Evolutionary conservation across 805 yeast genomes (phyloP).

Genomic region (Scheffersomyces stipitis): DNA sequence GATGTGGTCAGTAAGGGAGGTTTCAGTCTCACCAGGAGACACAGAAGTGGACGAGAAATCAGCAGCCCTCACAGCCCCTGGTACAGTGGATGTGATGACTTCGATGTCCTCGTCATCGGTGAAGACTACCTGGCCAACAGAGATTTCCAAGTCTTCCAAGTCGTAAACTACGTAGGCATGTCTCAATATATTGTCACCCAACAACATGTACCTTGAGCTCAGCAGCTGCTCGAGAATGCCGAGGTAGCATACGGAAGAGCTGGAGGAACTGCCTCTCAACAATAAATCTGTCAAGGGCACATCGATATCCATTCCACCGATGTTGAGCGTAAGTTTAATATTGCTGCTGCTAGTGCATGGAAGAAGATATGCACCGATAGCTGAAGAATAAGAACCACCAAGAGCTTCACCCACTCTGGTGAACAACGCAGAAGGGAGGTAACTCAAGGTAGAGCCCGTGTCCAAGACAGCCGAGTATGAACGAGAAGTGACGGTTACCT

Average conservation of each 20-base stretch:
- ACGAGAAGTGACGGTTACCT: conserved; percentile 15
- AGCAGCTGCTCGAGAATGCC: conserved; percentile 14
- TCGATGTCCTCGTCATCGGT: conserved; percentile 43
- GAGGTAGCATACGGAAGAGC: conserved; percentile 12
- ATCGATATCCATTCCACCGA: conserved; percentile 57
- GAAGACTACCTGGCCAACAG: conserved; percentile 38
- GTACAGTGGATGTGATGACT: conserved; percentile 44
- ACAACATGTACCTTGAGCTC: conserved; percentile 27
- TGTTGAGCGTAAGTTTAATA: conserved; percentile 43
- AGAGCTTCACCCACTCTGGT: conserved; percentile 34
- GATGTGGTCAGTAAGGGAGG: conserved; percentile 1
- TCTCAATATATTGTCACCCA: conserved; percentile 69
- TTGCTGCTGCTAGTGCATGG: conserved; percentile 35
- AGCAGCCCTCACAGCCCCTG: conserved; percentile 51
- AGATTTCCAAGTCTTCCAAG: conserved; percentile 54
- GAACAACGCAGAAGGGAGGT: conserved; percentile 42
- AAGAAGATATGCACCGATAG: conserved; percentile 46
- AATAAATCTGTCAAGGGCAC: conserved; percentile 45
- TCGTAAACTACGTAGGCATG: conserved; percentile 67
- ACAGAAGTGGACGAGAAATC: conserved; percentile 40
- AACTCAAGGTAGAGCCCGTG: conserved; percentile 38
- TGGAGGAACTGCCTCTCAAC: conserved; percentile 9
- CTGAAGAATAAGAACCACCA: conserved; percentile 41
- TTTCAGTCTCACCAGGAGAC: too few species aligned
- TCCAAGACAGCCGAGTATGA: conserved; percentile 29